phyloP scores from a whole-genome alignment of 139 green algal genomes.

The Monoraphidium neglectum region DNA sequence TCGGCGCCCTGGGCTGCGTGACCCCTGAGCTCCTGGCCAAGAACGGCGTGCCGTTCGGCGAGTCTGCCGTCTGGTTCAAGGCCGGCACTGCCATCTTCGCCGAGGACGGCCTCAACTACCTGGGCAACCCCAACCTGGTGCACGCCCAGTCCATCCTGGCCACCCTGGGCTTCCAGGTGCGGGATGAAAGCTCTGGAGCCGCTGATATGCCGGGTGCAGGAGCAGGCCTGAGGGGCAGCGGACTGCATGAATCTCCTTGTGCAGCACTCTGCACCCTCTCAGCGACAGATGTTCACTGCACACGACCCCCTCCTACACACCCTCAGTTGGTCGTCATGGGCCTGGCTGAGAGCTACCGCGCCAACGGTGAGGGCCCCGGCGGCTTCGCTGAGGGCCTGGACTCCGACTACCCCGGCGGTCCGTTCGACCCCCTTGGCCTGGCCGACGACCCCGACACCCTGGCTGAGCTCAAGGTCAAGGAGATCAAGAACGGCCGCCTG shows the following conservation, averaged over 20 bases:
- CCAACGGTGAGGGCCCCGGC: slow-evolving; percentile 66
- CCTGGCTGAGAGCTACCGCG: slow-evolving; percentile 83
- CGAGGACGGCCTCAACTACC: slow-evolving; percentile 89
- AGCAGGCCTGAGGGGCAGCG: too few relatives aligned
- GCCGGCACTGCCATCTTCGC: slow-evolving; percentile 92
- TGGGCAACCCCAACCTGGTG: slow-evolving; percentile 91
- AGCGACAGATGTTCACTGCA: too few relatives aligned
- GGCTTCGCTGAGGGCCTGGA: slow-evolving; percentile 70
- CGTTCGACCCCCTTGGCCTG: slow-evolving; percentile 92
- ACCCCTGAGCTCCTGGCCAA: slow-evolving; percentile 60
- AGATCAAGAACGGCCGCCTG: slow-evolving; percentile 96
- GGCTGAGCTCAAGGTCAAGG: slow-evolving; percentile 85
- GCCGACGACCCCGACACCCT: slow-evolving; percentile 89
- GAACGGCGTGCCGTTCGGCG: slow-evolving; percentile 50
- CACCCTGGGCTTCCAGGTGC: slow-evolving; percentile 87
- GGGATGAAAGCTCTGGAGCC: too few relatives aligned
- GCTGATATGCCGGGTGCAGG: too few relatives aligned
- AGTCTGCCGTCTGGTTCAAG: slow-evolving; percentile 96
- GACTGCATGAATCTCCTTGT: too few relatives aligned
- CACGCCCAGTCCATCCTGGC: slow-evolving; percentile 95
- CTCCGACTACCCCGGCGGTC: slow-evolving; percentile 56
- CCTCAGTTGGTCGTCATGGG: slow-evolving; percentile 90
- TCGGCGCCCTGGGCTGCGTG: slow-evolving; percentile 92
- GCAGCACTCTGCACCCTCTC: too few relatives aligned
- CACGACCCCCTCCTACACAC: too few relatives aligned